Conservation (phyloP, 1,139 yeast species). For the Pichia sp. region DNA sequence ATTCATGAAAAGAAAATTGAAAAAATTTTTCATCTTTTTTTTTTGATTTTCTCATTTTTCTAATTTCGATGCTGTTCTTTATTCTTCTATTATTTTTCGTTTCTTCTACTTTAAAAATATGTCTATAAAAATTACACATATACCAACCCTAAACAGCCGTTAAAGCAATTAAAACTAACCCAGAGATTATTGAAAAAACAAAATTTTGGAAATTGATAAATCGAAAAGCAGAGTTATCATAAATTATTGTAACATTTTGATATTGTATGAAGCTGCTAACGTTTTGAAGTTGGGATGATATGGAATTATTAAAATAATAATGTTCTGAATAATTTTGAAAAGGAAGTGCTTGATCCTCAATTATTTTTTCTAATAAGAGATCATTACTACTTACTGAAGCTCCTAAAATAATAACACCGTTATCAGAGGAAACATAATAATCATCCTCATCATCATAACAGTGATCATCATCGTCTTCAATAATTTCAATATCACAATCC, state of each 20-base stretch:
- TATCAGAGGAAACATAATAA: not conserved
- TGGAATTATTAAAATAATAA: not conserved
- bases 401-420: not conserved
- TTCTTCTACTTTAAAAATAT: not conserved
- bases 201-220: not conserved
- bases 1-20: not conserved
- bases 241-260: not conserved
- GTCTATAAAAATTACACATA: not conserved
- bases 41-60: not conserved
- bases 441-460: not conserved
- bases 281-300: not conserved
- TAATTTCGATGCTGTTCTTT: not conserved
- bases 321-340: not conserved
- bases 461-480: not conserved
- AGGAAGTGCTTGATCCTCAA: not conserved
- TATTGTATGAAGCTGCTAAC: not conserved
- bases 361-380: not conserved
- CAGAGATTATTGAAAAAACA: not conserved
- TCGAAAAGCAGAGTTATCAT: not conserved
- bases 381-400: not conserved
- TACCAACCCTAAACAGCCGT: not conserved
- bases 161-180: not conserved
- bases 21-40: not conserved
- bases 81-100: not conserved
- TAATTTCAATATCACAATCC: not conserved